Conservation (phyloP, 2,329 filamentous ascomycete species). For the Ceratocystis huliohia region DNA sequence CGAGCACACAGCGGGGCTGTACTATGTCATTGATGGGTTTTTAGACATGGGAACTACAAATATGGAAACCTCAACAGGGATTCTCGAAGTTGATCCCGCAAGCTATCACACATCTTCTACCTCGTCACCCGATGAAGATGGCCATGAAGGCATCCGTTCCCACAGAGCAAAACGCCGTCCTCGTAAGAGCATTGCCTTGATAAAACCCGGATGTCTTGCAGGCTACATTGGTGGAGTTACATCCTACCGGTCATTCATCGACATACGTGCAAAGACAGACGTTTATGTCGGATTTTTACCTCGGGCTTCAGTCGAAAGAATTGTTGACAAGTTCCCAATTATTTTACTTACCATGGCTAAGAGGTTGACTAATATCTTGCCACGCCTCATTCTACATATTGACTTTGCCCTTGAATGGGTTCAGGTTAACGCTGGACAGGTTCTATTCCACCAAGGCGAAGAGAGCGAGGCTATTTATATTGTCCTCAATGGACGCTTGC, state of each 20-base stretch:
- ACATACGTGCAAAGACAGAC: slow-evolving; percentile 94
- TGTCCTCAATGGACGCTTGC: slow-evolving; percentile 81
- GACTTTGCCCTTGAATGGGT: slow-evolving; percentile 98
- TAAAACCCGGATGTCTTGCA: slow-evolving; percentile 87
- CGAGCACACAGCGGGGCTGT: slow-evolving; percentile 88
- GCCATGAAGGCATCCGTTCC: slow-evolving; percentile 24
- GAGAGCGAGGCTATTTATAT: slow-evolving; percentile 98
- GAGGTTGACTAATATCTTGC: slow-evolving; percentile 75
- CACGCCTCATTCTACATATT: slow-evolving; percentile 83
- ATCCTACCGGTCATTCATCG: slow-evolving; percentile 89
- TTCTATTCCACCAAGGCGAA: slow-evolving; percentile 84
- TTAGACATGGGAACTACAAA: slow-evolving; percentile 53
- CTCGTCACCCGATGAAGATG: not conserved
- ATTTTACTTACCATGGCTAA: slow-evolving; percentile 94
- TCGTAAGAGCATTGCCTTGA: slow-evolving; percentile 67
- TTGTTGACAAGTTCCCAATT: slow-evolving; percentile 85
- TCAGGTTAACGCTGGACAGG: slow-evolving; percentile 87
- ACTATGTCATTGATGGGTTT: slow-evolving; percentile 96
- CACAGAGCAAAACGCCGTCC: slow-evolving; percentile 37
- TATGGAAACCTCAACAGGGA: slow-evolving; percentile 13
- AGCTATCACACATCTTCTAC: slow-evolving; percentile 13
- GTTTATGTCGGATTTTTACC: slow-evolving; percentile 95
- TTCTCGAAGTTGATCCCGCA: slow-evolving; percentile 20
- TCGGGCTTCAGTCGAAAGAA: slow-evolving; percentile 69
- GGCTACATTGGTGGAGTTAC: slow-evolving; percentile 92